Base-by-base conservation (phyloP, 1,139 yeast genomes). In the Blastobotrys persicus region DNA sequence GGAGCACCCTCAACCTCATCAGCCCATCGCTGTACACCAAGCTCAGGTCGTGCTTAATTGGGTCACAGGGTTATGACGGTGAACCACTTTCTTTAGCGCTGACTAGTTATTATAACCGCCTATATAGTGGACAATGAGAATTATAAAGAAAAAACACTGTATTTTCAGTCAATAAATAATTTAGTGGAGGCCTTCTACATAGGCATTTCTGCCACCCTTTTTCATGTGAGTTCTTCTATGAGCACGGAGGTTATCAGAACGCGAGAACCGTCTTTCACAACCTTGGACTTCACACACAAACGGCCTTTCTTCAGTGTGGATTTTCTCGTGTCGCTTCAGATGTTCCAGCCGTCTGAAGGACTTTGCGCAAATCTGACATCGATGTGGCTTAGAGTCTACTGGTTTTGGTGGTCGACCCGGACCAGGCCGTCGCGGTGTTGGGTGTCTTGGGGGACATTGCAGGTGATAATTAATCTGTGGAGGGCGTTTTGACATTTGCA, bases 271-370 rank as follows among this genome's bases (percentile, higher is more conserved):
- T 62, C 87, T 83, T 34, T 78, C 77, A 64, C 95, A 87, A 77
- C 64, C 80, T 74, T 59, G 56, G 18, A 71, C 65, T 46, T 84
- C 84, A 69, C 98, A 91, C 50, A 75, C 77, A 63, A 79, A 89
- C 3, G 96, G 96, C 57, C 92, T 85, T 62, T 88, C 96, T 50
- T 83, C 79, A 7, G 95, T 85, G 71, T 91, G 98, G 44, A 91
- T 83, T 67, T 91, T 80, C 77, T 85, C 75, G 67, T 91, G 98
- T 56, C 98, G 77, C 65, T 88, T 87, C 49, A 91, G 88, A 71
- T 92, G 96, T 62, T 92, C 96, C 32, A 94, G 91, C 53, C 98
- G 76, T 64, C 88, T 91, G 74, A 91, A 91, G 60, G 95, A 83
- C 53, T 88, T 73, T n/a, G 86, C 84, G 58, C 75, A 71, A 46